Evolutionary conservation across 2,329 filamentous ascomycete genomes (phyloP).

Genomic region (Aspergillus oerlinghausenensis): DNA sequence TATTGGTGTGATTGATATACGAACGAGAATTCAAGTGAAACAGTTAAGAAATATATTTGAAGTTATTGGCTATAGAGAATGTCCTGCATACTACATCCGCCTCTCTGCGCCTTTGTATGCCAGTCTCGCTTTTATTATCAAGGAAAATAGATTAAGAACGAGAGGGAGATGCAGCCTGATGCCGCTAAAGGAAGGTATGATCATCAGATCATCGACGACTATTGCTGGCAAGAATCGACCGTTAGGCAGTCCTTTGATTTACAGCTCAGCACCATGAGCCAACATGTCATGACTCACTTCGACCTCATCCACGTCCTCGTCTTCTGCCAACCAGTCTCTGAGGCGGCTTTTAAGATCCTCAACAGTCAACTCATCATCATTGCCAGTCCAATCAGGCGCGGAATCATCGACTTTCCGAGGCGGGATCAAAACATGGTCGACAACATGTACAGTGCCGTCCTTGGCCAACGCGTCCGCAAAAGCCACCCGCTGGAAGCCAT

Average conservation of each 20-base stretch:
- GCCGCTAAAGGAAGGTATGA: not conserved
- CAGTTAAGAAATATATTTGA: constrained; percentile 9
- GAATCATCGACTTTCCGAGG: constrained; percentile 49
- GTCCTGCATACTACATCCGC: not conserved
- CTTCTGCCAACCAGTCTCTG: constrained; percentile 10
- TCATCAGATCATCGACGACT: not conserved
- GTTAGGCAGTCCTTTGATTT: not conserved
- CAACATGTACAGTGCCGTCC: constrained; percentile 79
- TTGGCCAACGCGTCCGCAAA: constrained; percentile 67
- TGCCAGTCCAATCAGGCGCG: constrained; percentile 1
- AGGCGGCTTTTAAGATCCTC: constrained; percentile 19
- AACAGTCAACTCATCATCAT: constrained; percentile 13
- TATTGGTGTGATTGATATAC: constrained; percentile 5
- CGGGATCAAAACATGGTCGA: constrained; percentile 69
- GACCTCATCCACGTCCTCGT: constrained; percentile 1
- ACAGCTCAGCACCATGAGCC: constrained; percentile 3
- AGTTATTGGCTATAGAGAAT: not conserved
- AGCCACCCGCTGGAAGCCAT: constrained; percentile 63
- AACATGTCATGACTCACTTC: not conserved
- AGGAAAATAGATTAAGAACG: not conserved
- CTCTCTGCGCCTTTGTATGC: not conserved
- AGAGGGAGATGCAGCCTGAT: not conserved
- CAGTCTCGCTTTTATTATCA: not conserved
- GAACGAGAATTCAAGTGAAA: constrained; percentile 6
- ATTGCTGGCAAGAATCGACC: not conserved